Conservation (phyloP, 768 basidiomycete species). For the Cystoderma amianthinum region DNA sequence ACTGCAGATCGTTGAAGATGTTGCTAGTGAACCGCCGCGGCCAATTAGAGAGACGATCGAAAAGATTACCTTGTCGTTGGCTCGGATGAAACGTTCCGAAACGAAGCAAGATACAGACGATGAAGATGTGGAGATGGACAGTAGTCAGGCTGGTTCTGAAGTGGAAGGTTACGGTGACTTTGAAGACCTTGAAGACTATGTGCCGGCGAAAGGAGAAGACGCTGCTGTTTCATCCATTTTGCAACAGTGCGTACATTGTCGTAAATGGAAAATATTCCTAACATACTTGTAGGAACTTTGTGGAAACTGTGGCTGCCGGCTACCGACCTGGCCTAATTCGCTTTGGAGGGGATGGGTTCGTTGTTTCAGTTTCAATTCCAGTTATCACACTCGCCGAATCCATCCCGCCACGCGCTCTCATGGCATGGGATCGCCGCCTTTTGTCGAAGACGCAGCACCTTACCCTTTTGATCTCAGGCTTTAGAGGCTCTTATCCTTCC, state of each 20-base stretch:
- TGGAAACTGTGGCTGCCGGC: conserved; percentile 46
- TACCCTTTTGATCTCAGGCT: conserved; percentile 57
- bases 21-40: conserved; percentile 32
- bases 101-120: conserved; percentile 23
- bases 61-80: conserved; percentile 19
- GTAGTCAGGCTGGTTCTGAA: conserved; percentile 11
- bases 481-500: conserved; percentile 47
- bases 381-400: conserved; percentile 40
- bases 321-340: conserved; percentile 57
- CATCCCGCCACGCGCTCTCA: conserved; percentile 57
- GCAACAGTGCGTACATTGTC: conserved; percentile 19
- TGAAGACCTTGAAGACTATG: conserved; percentile 16
- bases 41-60: conserved; percentile 39
- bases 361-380: conserved; percentile 51
- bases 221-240: conserved; percentile 17
- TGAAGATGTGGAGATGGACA: conserved; percentile 20
- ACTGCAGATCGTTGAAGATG: conserved; percentile 32
- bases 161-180: conserved; percentile 33
- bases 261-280: conserved; percentile 1
- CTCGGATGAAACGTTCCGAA: conserved; percentile 11
- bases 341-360: conserved; percentile 42
- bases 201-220: conserved; percentile 8
- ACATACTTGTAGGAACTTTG: conserved; percentile 42
- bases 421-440: conserved; percentile 69
- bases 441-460: conserved; percentile 51